Evolutionary conservation across 2,329 filamentous ascomycete species (phyloP).

Genomic region (Paracamarosporium sp.): DNA sequence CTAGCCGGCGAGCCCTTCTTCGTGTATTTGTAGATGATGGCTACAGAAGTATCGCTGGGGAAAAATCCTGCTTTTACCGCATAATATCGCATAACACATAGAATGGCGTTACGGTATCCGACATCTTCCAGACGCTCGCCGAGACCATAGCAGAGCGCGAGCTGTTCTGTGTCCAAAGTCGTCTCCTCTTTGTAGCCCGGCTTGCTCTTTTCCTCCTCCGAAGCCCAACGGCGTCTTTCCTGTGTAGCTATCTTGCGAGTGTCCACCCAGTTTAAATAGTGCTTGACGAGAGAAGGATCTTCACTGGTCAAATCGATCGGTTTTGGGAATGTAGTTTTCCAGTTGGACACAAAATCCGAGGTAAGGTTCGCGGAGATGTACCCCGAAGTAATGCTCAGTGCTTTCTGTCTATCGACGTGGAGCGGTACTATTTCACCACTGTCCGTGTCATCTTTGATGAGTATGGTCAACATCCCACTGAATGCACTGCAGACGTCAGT

Average conservation of each 20-base stretch:
- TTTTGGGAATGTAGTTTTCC: not conserved
- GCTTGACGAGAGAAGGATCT: not conserved
- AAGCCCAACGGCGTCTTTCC: not conserved
- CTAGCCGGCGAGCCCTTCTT: not conserved
- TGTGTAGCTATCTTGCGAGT: not conserved
- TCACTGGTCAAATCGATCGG: not conserved
- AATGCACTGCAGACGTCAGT: not conserved
- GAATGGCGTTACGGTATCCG: conserved; percentile 6
- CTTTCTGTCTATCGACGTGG: not conserved
- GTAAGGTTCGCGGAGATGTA: not conserved
- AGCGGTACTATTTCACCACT: not conserved
- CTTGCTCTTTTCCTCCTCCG: not conserved
- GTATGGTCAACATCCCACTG: not conserved
- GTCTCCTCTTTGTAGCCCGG: not conserved
- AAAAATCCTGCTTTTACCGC: not conserved
- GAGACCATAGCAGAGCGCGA: conserved; percentile 10
- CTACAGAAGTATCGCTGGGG: not conserved
- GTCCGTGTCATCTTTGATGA: not conserved
- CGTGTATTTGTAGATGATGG: conserved; percentile 6
- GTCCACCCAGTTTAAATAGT: not conserved
- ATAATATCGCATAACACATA: not conserved
- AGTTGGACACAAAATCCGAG: not conserved
- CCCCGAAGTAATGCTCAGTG: not conserved
- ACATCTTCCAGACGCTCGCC: conserved; percentile 10
- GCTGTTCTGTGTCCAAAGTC: not conserved